Conservation (phyloP, 495 filamentous ascomycete genomes). For the Parathielavia appendiculata region DNA sequence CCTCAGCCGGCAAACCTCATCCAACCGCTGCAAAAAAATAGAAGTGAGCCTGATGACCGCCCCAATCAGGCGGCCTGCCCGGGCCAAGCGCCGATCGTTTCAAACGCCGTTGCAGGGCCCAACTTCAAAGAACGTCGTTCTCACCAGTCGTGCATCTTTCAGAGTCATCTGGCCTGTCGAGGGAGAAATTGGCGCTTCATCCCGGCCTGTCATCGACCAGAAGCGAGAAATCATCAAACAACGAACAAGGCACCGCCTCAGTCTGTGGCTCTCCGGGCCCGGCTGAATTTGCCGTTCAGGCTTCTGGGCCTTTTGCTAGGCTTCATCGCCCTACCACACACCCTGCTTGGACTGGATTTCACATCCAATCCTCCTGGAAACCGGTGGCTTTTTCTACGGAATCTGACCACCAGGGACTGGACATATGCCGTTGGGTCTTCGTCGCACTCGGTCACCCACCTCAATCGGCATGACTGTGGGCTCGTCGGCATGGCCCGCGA, state of each 20-base stretch:
- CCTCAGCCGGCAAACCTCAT: conserved; percentile 1
- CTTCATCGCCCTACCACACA: not conserved
- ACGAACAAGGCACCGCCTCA: conserved; percentile 4
- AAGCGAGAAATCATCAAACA: not conserved
- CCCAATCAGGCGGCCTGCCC: conserved; percentile 25
- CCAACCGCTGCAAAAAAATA: conserved; percentile 25
- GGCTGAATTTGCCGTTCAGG: not conserved
- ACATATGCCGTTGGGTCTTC: not conserved
- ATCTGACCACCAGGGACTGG: not conserved
- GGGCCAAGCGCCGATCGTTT: conserved; percentile 8
- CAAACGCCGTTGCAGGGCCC: conserved; percentile 16
- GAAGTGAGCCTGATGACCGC: conserved; percentile 9
- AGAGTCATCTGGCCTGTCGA: conserved; percentile 9
- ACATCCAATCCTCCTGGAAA: too few relatives aligned
- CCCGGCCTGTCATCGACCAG: conserved; percentile 15
- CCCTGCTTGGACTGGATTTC: not conserved
- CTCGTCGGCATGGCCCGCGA: conserved; percentile 12
- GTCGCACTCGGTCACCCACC: not conserved
- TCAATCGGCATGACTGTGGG: conserved; percentile 3
- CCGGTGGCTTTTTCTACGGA: not conserved
- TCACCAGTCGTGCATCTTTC: conserved; percentile 19
- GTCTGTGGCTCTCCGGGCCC: not conserved
- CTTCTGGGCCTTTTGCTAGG: not conserved
- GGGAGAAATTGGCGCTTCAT: conserved; percentile 16
- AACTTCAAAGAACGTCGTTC: conserved; percentile 5